phyloP scores from a whole-genome alignment of 352 stramenopile genomes.

The Globisporangium carolinianum region DNA sequence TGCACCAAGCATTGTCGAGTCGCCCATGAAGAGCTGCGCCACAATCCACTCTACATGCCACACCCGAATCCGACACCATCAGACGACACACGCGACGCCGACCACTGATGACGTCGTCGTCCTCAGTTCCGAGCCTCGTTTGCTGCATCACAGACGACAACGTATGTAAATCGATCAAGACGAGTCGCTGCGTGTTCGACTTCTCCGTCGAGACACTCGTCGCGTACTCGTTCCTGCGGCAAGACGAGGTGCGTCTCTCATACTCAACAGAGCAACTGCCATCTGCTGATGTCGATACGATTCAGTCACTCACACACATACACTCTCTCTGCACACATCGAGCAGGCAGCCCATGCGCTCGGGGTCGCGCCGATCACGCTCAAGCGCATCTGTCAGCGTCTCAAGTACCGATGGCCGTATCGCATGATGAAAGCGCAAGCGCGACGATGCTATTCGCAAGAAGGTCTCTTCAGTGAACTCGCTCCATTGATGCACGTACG shows the following conservation, averaged over 20 bases:
- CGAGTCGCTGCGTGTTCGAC: slow-evolving; percentile 41
- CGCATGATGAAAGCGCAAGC: slow-evolving; percentile 30
- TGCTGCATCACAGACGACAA: neutral
- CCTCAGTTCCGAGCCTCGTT: neutral
- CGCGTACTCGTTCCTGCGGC: slow-evolving; percentile 31
- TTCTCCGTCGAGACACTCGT: slow-evolving; percentile 32
- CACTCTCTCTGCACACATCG: neutral
- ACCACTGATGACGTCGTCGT: neutral
- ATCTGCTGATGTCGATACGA: neutral
- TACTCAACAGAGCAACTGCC: too few species aligned
- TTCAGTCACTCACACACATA: too few species aligned
- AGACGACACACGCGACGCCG: neutral
- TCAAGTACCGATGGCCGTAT: slow-evolving; percentile 44
- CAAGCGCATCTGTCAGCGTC: slow-evolving; percentile 49
- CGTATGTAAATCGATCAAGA: slow-evolving; percentile 12
- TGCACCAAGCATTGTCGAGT: too few species aligned
- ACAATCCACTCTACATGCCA: neutral
- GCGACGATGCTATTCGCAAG: slow-evolving; percentile 11
- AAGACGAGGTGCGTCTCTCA: slow-evolving; percentile 30
- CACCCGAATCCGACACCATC: neutral
- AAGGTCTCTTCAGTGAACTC: too few species aligned
- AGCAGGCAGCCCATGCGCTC: slow-evolving; percentile 29
- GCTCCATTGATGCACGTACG: too few species aligned
- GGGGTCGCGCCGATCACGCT: slow-evolving; percentile 50
- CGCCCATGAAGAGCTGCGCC: neutral